These are phyloP conservation scores for Puccinia coronata DNA, from an alignment of 1,284 basidiomycete genomes.

Conservation along the genomic window DNA sequence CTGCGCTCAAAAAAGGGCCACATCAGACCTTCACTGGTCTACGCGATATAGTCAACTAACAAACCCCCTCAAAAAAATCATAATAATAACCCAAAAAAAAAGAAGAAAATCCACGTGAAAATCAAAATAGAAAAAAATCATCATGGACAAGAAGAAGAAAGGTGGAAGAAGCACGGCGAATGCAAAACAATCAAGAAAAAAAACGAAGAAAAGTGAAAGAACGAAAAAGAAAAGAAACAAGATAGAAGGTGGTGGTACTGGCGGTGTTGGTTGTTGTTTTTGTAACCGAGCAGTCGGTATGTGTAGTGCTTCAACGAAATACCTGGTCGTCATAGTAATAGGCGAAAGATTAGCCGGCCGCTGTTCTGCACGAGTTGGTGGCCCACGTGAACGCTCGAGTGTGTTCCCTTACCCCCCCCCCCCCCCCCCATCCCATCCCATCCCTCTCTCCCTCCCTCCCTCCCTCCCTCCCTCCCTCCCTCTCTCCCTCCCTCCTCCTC, in stretches of 20 bases:
- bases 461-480: not conserved
- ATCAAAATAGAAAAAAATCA: constrained; percentile 19
- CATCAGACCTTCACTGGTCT: not conserved
- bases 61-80: not conserved
- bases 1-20: not conserved
- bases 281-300: too few species aligned
- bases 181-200: not conserved
- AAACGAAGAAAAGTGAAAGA: not conserved
- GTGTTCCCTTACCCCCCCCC: not conserved
- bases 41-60: not conserved
- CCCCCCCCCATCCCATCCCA: not conserved
- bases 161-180: not conserved
- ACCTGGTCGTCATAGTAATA: too few species aligned
- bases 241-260: too few species aligned
- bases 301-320: too few species aligned
- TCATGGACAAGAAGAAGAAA: not conserved
- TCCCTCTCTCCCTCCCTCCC: not conserved
- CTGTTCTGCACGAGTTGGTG: too few species aligned
- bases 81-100: not conserved
- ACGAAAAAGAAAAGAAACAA: too few species aligned
- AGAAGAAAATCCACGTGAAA: not conserved
- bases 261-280: too few species aligned
- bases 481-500: too few species aligned
- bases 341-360: too few species aligned
- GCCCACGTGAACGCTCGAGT: too few species aligned